Conservation (phyloP, 768 basidiomycete species). For the Trametopsis cervina region DNA sequence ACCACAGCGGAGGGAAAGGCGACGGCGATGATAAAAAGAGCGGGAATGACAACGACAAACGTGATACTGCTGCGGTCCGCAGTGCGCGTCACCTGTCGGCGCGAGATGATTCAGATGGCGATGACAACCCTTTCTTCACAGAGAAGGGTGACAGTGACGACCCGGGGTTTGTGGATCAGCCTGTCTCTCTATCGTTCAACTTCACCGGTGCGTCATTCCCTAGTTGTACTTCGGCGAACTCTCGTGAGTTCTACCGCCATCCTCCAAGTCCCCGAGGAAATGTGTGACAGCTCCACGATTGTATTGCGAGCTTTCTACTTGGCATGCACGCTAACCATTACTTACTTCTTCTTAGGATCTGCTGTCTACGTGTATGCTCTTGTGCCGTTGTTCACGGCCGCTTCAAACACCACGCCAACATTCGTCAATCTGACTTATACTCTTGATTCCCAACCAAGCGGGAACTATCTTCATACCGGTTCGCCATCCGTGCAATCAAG, state of each 20-base stretch:
- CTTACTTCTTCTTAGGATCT: conserved; percentile 29
- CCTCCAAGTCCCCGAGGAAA: conserved; percentile 3
- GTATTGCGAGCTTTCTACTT: neutral
- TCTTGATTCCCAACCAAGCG: conserved; percentile 30
- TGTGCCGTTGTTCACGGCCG: conserved; percentile 24
- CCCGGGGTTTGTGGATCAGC: conserved; percentile 16
- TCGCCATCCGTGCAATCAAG: conserved; percentile 9
- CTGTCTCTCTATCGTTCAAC: conserved; percentile 20
- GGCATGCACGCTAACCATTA: neutral
- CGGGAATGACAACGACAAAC: conserved; percentile 5
- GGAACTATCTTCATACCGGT: conserved; percentile 26
- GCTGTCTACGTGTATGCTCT: conserved; percentile 42
- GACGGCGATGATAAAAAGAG: conserved; percentile 7
- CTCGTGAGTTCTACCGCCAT: neutral
- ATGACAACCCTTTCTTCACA: conserved; percentile 19
- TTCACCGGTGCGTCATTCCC: conserved; percentile 21
- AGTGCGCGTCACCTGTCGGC: neutral
- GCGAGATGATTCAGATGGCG: conserved; percentile 8
- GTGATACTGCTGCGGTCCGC: neutral
- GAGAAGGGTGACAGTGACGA: conserved; percentile 20
- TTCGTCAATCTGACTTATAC: conserved; percentile 38
- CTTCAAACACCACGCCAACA: conserved; percentile 26
- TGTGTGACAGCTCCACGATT: too few relatives aligned
- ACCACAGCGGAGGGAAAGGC: conserved; percentile 1
- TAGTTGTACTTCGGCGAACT: conserved; percentile 1